Percentiles rank a stretch among this genome's conserved stretches.
These are phyloP conservation scores for Nasturtium officinale DNA, from an alignment of 345 rosid genomes.

Conservation along the genomic window DNA sequence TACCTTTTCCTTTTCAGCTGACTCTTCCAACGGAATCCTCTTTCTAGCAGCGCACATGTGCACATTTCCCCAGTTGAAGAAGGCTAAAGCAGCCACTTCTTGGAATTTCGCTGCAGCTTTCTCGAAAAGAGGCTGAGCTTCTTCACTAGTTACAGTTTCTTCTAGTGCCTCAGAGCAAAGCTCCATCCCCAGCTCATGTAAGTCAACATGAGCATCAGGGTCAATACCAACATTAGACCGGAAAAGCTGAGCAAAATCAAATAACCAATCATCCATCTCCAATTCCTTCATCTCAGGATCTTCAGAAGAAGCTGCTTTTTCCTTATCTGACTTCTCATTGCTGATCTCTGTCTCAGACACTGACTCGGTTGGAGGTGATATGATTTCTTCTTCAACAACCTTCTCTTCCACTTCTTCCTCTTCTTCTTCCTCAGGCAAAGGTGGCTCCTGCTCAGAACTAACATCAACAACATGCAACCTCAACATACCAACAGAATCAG, in stretches of 20 bases:
- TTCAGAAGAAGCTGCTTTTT: slow-evolving; percentile 57
- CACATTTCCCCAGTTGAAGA: slow-evolving; percentile 98
- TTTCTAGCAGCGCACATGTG: slow-evolving; percentile 99
- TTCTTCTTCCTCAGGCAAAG: slow-evolving; percentile 69
- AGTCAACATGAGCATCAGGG: slow-evolving; percentile 92
- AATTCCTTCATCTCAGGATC: slow-evolving; percentile 79
- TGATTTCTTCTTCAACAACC: slow-evolving; percentile 59
- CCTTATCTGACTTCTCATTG: slow-evolving; percentile 58
- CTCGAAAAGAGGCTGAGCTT: slow-evolving; percentile 85
- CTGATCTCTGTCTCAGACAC: slow-evolving; percentile 55
- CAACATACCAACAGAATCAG: slow-evolving; percentile 65
- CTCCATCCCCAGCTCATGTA: slow-evolving; percentile 99
- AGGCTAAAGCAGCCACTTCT: slow-evolving; percentile 96
- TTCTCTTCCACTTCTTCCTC: slow-evolving; percentile 50
- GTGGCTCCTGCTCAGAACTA: slow-evolving; percentile 88
- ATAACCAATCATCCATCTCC: slow-evolving; percentile 98
- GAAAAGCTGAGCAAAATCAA: slow-evolving; percentile 96
- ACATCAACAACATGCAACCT: slow-evolving; percentile 93
- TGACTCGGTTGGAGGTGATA: slow-evolving; percentile 57
- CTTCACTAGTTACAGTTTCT: slow-evolving; percentile 90
- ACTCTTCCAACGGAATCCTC: slow-evolving; percentile 89
- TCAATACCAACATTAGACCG: slow-evolving; percentile 88
- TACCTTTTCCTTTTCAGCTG: slow-evolving; percentile 70
- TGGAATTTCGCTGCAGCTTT: slow-evolving; percentile 94
- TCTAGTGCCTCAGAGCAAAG: slow-evolving; percentile 96